phyloP scores from a whole-genome alignment of 257 asterid genomes.

The Pogostemon cablin region DNA sequence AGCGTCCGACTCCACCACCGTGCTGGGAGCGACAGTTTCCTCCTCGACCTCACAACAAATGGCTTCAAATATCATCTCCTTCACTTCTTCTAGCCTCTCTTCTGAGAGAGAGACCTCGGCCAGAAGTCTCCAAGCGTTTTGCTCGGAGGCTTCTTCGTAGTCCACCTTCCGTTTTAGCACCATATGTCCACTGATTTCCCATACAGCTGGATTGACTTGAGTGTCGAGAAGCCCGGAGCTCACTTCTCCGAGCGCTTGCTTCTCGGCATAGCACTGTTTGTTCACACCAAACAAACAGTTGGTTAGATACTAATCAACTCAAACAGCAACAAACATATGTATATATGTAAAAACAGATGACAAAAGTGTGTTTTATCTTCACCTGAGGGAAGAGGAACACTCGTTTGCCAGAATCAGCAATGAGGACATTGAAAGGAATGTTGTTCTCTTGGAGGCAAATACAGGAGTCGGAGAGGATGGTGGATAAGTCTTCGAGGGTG shows the following conservation, averaged over 20 bases:
- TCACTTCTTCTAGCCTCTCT: conserved; percentile 90
- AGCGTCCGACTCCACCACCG: conserved; percentile 41
- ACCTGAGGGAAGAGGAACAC: conserved; percentile 97
- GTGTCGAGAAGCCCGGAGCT: conserved; percentile 88
- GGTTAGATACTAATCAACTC: not conserved
- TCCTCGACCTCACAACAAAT: conserved; percentile 47
- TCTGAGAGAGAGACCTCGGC: conserved; percentile 95
- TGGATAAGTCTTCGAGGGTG: conserved; percentile 64
- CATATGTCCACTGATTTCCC: conserved; percentile 99
- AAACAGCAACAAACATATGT: not conserved
- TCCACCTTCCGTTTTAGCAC: conserved; percentile 90
- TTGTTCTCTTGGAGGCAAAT: conserved; percentile 87
- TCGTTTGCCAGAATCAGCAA: conserved; percentile 79
- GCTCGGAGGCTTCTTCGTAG: conserved; percentile 82
- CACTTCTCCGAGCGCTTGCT: conserved; percentile 96
- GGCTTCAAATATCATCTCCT: conserved; percentile 79
- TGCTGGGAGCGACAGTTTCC: conserved; percentile 2
- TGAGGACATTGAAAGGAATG: conserved; percentile 81
- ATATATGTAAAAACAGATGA: not conserved
- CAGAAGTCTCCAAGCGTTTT: conserved; percentile 86
- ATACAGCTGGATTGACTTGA: conserved; percentile 96
- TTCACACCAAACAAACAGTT: conserved; percentile 23
- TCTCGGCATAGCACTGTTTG: conserved; percentile 94
- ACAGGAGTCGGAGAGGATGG: conserved; percentile 70
- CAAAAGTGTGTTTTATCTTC: conserved; percentile 2